Conservation (phyloP, 345 rosid species). For the Acer yangbiense region DNA sequence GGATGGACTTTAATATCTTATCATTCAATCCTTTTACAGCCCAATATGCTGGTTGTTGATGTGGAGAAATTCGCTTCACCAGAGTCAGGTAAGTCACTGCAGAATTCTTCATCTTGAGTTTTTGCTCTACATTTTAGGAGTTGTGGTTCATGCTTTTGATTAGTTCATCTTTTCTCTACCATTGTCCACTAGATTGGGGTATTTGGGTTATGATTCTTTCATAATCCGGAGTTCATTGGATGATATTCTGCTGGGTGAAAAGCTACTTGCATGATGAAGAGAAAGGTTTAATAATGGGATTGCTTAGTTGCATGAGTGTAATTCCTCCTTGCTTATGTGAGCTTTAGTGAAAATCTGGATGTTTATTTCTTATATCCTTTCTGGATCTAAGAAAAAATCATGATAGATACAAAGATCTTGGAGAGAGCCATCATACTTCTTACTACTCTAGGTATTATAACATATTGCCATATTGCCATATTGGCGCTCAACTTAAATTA, state of each 20-base stretch:
- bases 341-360: background rate
- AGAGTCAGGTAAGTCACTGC: constrained; percentile 45
- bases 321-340: background rate
- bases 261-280: background rate
- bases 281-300: background rate
- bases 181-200: background rate
- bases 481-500: background rate
- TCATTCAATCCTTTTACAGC: constrained; percentile 51
- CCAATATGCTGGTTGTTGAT: constrained; percentile 97
- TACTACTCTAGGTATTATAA: background rate
- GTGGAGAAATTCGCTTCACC: constrained; percentile 77
- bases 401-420: background rate
- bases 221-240: background rate
- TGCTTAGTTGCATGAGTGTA: background rate
- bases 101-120: constrained; percentile 2
- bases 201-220: background rate
- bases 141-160: constrained; percentile 4
- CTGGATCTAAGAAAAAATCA: background rate
- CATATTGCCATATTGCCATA: too few relatives aligned
- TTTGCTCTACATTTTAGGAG: background rate
- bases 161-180: background rate
- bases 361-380: background rate
- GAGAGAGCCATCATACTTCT: constrained; percentile 11
- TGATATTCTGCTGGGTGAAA: background rate
- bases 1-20: constrained; percentile 19